These are phyloP conservation scores for Myxozyma mucilagina DNA, from an alignment of 805 yeast genomes.

Conservation along the genomic window DNA sequence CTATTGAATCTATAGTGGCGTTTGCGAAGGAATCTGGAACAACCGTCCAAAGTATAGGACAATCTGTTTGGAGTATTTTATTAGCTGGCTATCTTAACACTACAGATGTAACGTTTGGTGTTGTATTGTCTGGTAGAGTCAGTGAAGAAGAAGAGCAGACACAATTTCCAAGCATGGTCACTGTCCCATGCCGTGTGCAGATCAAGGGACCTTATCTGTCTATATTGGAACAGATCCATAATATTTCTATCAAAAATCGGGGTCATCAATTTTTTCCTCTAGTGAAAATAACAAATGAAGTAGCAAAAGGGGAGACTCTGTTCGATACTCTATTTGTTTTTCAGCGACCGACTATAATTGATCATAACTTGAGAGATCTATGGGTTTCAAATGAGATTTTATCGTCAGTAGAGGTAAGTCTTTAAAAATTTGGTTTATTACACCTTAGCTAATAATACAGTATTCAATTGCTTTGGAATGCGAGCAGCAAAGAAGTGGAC, in stretches of 20 bases:
- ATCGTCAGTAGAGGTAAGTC: slow-evolving; percentile 25
- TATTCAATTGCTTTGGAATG: slow-evolving; percentile 29
- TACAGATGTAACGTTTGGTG: slow-evolving; percentile 30
- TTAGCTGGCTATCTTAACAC: slow-evolving; percentile 20
- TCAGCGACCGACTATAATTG: slow-evolving; percentile 8
- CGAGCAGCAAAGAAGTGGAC: not conserved
- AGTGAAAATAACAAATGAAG: slow-evolving; percentile 1
- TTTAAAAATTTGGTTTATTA: not conserved
- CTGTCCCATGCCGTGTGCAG: slow-evolving; percentile 17
- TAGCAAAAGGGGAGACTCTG: slow-evolving; percentile 10
- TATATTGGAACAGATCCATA: slow-evolving; percentile 17
- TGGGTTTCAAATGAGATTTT: slow-evolving; percentile 19
- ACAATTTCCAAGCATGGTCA: slow-evolving; percentile 32
- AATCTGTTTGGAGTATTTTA: slow-evolving; percentile 22
- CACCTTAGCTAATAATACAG: not conserved
- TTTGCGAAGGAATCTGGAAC: slow-evolving; percentile 11
- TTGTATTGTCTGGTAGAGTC: slow-evolving; percentile 31
- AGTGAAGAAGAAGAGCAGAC: slow-evolving; percentile 24
- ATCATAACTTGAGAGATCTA: not conserved
- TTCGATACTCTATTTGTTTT: slow-evolving; percentile 33
- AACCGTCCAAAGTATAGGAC: slow-evolving; percentile 28
- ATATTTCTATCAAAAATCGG: not conserved
- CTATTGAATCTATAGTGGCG: not conserved
- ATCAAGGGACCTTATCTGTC: slow-evolving; percentile 7
- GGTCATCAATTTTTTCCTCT: slow-evolving; percentile 19